Conservation (phyloP, 169 alveolate species). For the Plasmodium berghei region DNA sequence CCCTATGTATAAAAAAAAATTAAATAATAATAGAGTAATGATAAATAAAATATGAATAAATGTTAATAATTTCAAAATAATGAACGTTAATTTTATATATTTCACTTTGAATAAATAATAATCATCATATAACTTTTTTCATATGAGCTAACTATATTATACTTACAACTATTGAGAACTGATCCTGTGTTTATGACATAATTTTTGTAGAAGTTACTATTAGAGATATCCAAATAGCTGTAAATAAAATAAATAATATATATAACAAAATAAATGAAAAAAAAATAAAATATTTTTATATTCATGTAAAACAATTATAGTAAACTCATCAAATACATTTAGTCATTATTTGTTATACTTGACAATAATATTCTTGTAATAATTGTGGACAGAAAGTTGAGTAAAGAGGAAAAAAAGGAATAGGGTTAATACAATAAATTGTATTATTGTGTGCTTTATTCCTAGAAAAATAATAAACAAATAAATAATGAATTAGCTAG, state of each 20-base stretch:
- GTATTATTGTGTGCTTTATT: constrained; percentile 47
- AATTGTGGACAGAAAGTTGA: constrained; percentile 34
- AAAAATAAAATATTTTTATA: neutral
- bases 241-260: neutral
- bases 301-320: no score
- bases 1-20: constrained; percentile 18
- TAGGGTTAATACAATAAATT: constrained; percentile 8
- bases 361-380: constrained; percentile 30
- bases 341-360: constrained; percentile 4
- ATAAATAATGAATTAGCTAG: neutral
- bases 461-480: constrained; percentile 1
- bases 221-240: constrained; percentile 30
- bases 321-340: neutral
- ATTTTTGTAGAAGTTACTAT: constrained; percentile 20
- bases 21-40: neutral
- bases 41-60: no score
- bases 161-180: constrained; percentile 40
- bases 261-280: neutral
- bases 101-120: no score
- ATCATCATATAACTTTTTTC: no score
- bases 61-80: no score
- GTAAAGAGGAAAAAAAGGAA: constrained; percentile 29
- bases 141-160: no score
- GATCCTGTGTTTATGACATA: constrained; percentile 45
- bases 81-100: no score